These are phyloP conservation scores for Coccomyxa sp. DNA, from an alignment of 139 green algal genomes.

Conservation along the genomic window DNA sequence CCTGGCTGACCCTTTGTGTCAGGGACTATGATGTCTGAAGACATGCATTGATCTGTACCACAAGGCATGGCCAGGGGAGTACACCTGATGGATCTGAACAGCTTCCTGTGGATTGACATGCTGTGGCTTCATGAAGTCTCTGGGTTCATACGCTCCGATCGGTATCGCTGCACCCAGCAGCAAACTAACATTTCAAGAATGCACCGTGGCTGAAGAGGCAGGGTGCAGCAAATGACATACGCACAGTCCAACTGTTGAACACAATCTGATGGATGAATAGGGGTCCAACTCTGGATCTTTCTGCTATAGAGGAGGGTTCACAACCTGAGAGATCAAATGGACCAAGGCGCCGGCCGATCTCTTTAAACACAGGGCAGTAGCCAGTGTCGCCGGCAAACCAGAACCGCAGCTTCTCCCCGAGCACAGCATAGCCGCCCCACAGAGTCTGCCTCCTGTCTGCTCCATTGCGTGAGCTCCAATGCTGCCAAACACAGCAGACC, in stretches of 20 bases:
- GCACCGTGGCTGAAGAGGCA: no score
- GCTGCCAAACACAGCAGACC: constrained; percentile 23
- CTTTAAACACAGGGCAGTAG: constrained; percentile 62
- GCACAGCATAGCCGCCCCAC: constrained; percentile 63
- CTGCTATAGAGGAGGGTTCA: no score
- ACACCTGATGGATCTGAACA: constrained; percentile 47
- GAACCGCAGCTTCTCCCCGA: constrained; percentile 29
- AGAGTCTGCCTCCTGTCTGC: constrained; percentile 47
- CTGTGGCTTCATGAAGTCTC: constrained; percentile 49
- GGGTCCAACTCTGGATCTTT: no score
- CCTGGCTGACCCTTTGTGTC: neutral
- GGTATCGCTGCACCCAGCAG: constrained; percentile 22
- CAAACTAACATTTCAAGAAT: no score
- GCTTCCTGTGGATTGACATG: constrained; percentile 66
- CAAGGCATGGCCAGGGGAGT: no score
- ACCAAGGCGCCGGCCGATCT: constrained; percentile 55
- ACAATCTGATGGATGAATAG: no score
- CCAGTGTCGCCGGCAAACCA: constrained; percentile 79
- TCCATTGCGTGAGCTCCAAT: constrained; percentile 52
- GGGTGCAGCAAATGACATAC: no score
- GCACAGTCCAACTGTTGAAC: no score
- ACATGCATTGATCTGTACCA: no score
- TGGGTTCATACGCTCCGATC: constrained; percentile 23
- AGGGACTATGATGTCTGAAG: no score
- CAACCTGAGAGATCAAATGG: constrained; percentile 54